Percentiles rank a stretch among this genome's conserved stretches.
Conservation (phyloP, 23 red algal species). For the Cyanidiococcus yangmingshanensis region DNA sequence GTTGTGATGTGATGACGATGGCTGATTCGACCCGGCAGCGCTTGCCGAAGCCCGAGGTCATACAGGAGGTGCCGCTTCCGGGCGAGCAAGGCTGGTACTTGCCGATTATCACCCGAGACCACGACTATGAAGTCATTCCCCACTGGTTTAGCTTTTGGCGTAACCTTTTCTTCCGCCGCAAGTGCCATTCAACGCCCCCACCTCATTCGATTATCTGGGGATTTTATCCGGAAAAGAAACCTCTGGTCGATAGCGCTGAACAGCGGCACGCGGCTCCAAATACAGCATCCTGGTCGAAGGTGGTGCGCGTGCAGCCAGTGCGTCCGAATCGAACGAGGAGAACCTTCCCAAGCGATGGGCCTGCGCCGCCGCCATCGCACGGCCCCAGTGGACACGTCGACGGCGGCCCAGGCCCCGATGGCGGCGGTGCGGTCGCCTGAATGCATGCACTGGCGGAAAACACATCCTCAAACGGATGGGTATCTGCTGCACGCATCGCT, state of each 20-base stretch:
- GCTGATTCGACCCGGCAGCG: not conserved
- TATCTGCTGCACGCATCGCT: too few species aligned
- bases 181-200: not conserved
- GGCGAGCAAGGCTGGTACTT: conserved; percentile 7
- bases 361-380: not conserved
- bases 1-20: conserved; percentile 11
- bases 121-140: not conserved
- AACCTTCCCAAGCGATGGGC: not conserved
- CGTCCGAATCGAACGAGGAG: not conserved
- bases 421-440: too few species aligned
- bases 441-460: too few species aligned
- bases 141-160: not conserved
- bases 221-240: not conserved
- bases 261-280: not conserved
- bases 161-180: not conserved
- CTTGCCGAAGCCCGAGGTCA: conserved; percentile 7
- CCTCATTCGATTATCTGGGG: not conserved
- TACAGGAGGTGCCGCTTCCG: conserved; percentile 11
- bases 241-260: not conserved
- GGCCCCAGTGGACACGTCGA: not conserved
- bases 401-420: not conserved
- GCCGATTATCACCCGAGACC: conserved; percentile 8
- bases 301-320: not conserved
- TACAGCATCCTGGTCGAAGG: not conserved
- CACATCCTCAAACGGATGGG: too few species aligned